Evolutionary conservation across 2,329 filamentous ascomycete genomes (phyloP), one percentile per base, ranked within the genome.

Genomic region (Fusarium hostae): DNA sequence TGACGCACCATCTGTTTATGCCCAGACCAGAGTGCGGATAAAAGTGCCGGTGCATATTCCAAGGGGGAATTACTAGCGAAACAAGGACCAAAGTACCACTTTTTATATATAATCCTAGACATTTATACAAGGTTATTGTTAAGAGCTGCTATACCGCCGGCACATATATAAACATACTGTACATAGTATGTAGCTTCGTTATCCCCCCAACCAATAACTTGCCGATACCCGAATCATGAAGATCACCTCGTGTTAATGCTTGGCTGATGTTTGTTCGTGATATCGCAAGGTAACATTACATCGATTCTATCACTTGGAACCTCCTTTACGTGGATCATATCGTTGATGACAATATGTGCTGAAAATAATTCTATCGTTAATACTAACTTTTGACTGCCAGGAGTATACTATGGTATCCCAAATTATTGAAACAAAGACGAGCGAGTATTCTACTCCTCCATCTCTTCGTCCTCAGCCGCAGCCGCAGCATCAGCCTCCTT

Each of bases 401-500:
- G 48, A 52, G 48, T 74, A 47, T 63, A 45, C 39, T 66, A 68
- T 75, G 63, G 72, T 76, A 76, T 76, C 72, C 74, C 64, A 68
- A 71, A 67, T 66, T 61, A 66, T 64, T 59, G 61, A 65, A 65
- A 70, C n/a, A 60, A 60, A 51, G 51, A 50, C 45, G 30, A 56
- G 44, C 13, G 28, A 63, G 39, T 12, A 40, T 62, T 63, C 59
- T 76, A 76, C 74, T 81, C 79, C 65, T 80, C 79, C 72, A 81
- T 79, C 61, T 80, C 80, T 37, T 82, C 82, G 41, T 79, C 79
- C 64, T 75, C 71, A 18, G 63, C 65, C 20, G 61, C 64, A 12
- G 63, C 66, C 12, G 77, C 77, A 6, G 77, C 81, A 22, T 79
- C 79, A 5, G 80, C 81, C 71, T 81, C 81, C 77, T 84, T 84